Percentiles rank a stretch among this genome's conserved stretches.
phyloP scores from a whole-genome alignment of 1,139 yeast species.

The Protomyces macrosporus region DNA sequence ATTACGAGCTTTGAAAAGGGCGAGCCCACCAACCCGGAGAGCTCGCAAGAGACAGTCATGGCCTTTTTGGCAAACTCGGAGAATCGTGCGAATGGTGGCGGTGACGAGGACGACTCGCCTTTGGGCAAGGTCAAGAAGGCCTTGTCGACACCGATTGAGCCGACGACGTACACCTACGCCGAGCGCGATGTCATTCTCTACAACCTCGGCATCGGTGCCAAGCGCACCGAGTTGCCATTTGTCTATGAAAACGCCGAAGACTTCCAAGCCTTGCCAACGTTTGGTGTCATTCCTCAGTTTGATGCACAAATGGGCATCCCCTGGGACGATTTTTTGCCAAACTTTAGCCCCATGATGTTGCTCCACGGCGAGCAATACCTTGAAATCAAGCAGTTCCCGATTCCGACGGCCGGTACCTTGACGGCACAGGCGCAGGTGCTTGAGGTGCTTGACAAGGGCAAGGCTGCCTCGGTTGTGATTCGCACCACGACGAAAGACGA shows the following conservation, averaged over 20 bases:
- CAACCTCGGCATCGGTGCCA: slow-evolving; percentile 87
- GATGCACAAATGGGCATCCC: slow-evolving; percentile 51
- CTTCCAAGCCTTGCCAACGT: slow-evolving; percentile 87
- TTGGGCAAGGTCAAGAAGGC: slow-evolving; percentile 33
- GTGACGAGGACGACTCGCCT: slow-evolving; percentile 47
- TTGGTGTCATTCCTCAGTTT: slow-evolving; percentile 80
- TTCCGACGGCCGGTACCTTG: slow-evolving; percentile 62
- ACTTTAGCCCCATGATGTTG: slow-evolving; percentile 82
- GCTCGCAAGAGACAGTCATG: slow-evolving; percentile 73
- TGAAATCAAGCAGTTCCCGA: slow-evolving; percentile 69
- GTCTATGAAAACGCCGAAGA: slow-evolving; percentile 70
- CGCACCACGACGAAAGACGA: slow-evolving; percentile 68
- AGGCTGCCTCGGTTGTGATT: slow-evolving; percentile 74
- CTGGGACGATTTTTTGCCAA: slow-evolving; percentile 57
- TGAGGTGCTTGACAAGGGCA: slow-evolving; percentile 78
- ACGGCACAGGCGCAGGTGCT: slow-evolving; percentile 62
- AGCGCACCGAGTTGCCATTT: slow-evolving; percentile 67
- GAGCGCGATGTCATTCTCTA: slow-evolving; percentile 75
- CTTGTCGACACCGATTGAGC: slow-evolving; percentile 35
- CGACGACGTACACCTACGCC: slow-evolving; percentile 50
- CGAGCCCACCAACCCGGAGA: slow-evolving; percentile 52
- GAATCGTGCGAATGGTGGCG: slow-evolving; percentile 44
- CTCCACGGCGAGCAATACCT: slow-evolving; percentile 95
- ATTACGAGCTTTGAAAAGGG: slow-evolving; percentile 61
- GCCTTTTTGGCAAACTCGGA: slow-evolving; percentile 65